Evolutionary conservation across 2,329 filamentous ascomycete genomes (phyloP).

Genomic region (Trichoderma harzianum): DNA sequence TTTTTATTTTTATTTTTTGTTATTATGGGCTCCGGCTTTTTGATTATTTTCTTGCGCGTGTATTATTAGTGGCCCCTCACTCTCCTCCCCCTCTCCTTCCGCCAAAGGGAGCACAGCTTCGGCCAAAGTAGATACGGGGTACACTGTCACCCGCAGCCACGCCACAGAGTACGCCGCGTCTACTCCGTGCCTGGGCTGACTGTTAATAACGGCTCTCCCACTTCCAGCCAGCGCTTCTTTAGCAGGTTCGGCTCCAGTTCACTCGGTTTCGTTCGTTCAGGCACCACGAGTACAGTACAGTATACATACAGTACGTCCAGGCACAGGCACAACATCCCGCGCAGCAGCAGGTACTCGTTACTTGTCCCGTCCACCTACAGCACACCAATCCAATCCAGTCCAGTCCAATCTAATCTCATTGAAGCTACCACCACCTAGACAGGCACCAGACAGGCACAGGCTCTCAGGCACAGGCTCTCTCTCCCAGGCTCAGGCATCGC

Average conservation of each 20-base stretch:
- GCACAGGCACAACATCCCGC: neutral
- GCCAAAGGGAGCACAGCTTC: neutral
- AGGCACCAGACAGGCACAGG: neutral
- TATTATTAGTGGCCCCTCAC: conserved; percentile 6
- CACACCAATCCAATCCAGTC: neutral
- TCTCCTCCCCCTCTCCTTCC: neutral
- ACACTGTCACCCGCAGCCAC: neutral
- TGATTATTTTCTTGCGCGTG: conserved; percentile 7
- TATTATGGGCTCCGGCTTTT: neutral
- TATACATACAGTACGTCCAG: neutral
- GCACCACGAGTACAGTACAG: neutral
- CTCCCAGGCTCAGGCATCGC: neutral
- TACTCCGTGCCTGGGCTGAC: conserved; percentile 2
- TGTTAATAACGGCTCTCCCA: neutral
- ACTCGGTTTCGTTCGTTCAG: neutral
- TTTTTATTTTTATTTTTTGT: neutral
- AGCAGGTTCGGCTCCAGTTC: neutral
- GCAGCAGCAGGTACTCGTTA: neutral
- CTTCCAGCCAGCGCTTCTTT: neutral
- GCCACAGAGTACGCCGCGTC: neutral
- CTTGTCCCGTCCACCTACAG: neutral
- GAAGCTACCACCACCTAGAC: neutral
- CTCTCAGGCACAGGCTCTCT: neutral
- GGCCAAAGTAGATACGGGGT: neutral
- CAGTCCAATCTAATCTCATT: neutral